Base-by-base conservation (phyloP, 2,329 filamentous ascomycete species). In the Aureobasidium sp. region DNA sequence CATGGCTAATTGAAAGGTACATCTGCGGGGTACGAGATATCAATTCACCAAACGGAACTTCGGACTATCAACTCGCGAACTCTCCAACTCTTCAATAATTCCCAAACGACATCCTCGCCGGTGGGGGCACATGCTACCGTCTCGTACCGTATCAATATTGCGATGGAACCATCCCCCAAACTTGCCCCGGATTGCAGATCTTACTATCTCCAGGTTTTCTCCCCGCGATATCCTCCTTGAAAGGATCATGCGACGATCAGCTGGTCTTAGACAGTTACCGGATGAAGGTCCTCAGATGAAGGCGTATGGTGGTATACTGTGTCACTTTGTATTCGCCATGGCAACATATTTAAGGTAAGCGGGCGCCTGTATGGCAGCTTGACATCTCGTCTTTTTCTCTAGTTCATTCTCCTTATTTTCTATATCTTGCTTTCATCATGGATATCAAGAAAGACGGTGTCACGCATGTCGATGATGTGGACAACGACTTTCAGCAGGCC, bases 81-180 rank as follows among this genome's bases (percentile, higher is more conserved):
- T 34, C 39, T 57, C 5, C n/a, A 34, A 46, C 26, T 34, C 34
- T 36, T 37, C 34, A 37, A 15, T 37, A 1, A 37, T 4, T 37
- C 13, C 20, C 37, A 41, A 26, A 48, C 12, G 20, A n/a, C 42
- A 48, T 37, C 42, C 42, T 58, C 55, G 42, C 42, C 55, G 55
- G 55, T 32, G 55, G 55, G 42, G 55, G 55, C 53, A 44, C 39
- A 57, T 46, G 39, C 53, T 44, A 57, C 53, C 39, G 27, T 57
- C 39, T 53, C 53, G 39, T 57, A 57, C 46, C 10, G n/a, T 8
- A 36, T 36, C 36, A n/a, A 32, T 34, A 17, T 36, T 5, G 39
- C 39, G 27, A 57, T 57, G 42, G 42, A 47, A 48, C 55, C 39
- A 46, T 57, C 34, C 27, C 53, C 39, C 41, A 46, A 57, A 57